Conservation (phyloP, 2,329 filamentous ascomycete genomes). For the Chalara sp. region DNA sequence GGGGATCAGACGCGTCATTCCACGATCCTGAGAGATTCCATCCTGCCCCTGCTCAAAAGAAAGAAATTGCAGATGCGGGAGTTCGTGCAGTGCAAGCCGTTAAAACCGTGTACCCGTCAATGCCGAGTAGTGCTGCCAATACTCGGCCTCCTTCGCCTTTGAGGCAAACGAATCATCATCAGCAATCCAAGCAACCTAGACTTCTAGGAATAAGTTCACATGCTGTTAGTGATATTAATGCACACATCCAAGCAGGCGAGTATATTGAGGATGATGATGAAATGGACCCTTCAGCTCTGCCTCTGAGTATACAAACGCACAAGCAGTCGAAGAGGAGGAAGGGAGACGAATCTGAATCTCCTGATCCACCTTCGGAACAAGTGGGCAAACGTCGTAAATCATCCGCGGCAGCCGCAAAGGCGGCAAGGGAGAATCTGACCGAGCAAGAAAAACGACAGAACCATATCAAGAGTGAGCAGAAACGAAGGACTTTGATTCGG, state of each 20-base stretch:
- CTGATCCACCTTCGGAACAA: conserved; percentile 14
- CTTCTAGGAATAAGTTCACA: too few relatives aligned
- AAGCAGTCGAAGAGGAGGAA: conserved; percentile 26
- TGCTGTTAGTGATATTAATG: too few relatives aligned
- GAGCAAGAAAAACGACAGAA: conserved; percentile 81
- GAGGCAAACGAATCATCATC: too few relatives aligned
- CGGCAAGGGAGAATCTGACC: conserved; percentile 55
- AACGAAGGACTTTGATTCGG: conserved; percentile 72
- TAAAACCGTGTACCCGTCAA: conserved; percentile 32
- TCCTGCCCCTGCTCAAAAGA: conserved; percentile 48
- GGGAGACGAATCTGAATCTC: conserved; percentile 23
- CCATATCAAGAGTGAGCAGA: conserved; percentile 83
- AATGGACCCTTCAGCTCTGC: conserved; percentile 23
- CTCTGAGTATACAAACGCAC: conserved; percentile 23
- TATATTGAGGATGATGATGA: conserved; percentile 29
- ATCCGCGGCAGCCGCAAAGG: conserved; percentile 32
- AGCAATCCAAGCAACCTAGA: too few relatives aligned
- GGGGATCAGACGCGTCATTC: conserved; percentile 65
- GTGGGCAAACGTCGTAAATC: conserved; percentile 44
- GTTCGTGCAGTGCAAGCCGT: conserved; percentile 49
- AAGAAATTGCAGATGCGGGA: conserved; percentile 45
- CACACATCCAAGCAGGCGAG: too few relatives aligned
- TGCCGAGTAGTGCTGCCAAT: conserved; percentile 48
- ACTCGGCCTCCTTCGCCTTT: conserved; percentile 41
- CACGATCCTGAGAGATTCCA: conserved; percentile 50